Evolutionary conservation across 1,284 basidiomycete species (phyloP).

Genomic region (Sphaerobolus stellatus): DNA sequence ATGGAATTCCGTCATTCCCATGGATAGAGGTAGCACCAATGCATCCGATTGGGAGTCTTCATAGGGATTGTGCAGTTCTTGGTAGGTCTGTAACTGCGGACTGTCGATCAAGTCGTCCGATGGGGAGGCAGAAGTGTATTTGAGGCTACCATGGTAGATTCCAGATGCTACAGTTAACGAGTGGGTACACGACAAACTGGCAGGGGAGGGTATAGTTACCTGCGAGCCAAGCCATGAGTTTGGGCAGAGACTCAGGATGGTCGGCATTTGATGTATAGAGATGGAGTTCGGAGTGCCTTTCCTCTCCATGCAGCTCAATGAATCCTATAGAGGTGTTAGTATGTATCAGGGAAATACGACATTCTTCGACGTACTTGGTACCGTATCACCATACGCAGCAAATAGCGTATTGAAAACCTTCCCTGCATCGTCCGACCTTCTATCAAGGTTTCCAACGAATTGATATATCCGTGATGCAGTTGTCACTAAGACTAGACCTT

Average conservation of each 20-base stretch:
- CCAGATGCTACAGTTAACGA: slow-evolving; percentile 59
- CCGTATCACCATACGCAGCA: slow-evolving; percentile 66
- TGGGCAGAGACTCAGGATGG: slow-evolving; percentile 64
- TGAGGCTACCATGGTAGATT: slow-evolving; percentile 79
- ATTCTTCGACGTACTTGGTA: slow-evolving; percentile 66
- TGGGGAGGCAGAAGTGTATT: slow-evolving; percentile 51
- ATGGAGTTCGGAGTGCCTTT: slow-evolving; percentile 73
- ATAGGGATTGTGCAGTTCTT: slow-evolving; percentile 33
- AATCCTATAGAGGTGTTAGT: slow-evolving; percentile 59
- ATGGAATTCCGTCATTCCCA: slow-evolving; percentile 90
- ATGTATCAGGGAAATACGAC: neutral
- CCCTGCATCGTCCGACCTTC: slow-evolving; percentile 69
- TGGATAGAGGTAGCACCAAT: slow-evolving; percentile 58
- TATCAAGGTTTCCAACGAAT: slow-evolving; percentile 71
- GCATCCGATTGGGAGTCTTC: slow-evolving; percentile 21
- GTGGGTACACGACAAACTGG: slow-evolving; percentile 12
- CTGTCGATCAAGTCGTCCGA: slow-evolving; percentile 80
- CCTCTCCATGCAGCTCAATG: slow-evolving; percentile 78
- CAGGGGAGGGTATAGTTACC: slow-evolving; percentile 42
- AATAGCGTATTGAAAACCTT: slow-evolving; percentile 78
- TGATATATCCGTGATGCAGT: slow-evolving; percentile 92
- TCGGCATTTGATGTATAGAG: slow-evolving; percentile 71
- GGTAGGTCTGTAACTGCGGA: slow-evolving; percentile 69
- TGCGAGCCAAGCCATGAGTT: slow-evolving; percentile 86
- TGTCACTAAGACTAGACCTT: slow-evolving; percentile 74